phyloP scores from a whole-genome alignment of 83 land plant species.

The Picea abies region DNA sequence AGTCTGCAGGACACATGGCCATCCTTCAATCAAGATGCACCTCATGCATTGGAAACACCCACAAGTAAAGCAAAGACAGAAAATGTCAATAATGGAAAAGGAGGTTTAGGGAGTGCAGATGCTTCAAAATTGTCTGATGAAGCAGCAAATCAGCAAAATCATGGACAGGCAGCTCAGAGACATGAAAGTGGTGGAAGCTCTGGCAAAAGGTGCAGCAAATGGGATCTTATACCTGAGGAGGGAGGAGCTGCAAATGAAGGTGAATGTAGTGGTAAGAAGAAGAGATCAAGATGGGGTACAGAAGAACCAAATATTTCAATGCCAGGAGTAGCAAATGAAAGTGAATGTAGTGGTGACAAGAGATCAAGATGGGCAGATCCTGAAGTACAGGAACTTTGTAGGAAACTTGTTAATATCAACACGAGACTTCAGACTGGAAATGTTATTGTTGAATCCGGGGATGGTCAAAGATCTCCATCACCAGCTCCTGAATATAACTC shows the following conservation, averaged over 20 bases:
- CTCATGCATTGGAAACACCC: no score
- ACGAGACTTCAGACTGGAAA: conserved; percentile 49
- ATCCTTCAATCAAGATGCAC: no score
- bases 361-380: conserved; percentile 28
- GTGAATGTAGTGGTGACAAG: no score
- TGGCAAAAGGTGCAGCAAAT: conserved; percentile 23
- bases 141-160: neutral
- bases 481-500: conserved; percentile 80
- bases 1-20: no score
- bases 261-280: conserved; percentile 25
- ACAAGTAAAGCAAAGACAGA: neutral
- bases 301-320: conserved; percentile 41
- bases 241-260: neutral
- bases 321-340: conserved; percentile 34
- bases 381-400: conserved; percentile 55
- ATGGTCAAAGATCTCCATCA: conserved; percentile 69
- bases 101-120: no score
- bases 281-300: conserved; percentile 64
- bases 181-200: conserved; percentile 22
- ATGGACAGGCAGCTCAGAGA: neutral
- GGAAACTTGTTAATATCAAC: conserved; percentile 39
- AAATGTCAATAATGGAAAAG: neutral
- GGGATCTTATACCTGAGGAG: conserved; percentile 1
- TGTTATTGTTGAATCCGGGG: conserved; percentile 21
- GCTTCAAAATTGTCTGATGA: neutral